These are phyloP conservation scores for Simplicillium sp. DNA, from an alignment of 2,329 filamentous ascomycete species.

Conservation along the genomic window DNA sequence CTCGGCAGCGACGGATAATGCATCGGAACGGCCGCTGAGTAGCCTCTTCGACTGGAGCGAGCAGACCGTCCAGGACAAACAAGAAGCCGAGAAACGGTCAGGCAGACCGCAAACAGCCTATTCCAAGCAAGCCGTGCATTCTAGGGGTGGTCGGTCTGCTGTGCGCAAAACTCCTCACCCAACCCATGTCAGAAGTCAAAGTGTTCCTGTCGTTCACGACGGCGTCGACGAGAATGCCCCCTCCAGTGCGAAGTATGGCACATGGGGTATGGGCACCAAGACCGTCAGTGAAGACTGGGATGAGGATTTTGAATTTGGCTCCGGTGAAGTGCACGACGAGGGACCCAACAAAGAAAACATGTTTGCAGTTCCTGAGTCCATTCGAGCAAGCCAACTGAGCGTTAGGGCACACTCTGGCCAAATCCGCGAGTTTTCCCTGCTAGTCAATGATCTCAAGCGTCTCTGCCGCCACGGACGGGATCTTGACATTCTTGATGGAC, in stretches of 20 bases:
- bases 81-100: constrained; percentile 46
- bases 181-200: constrained; percentile 70
- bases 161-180: constrained; percentile 60
- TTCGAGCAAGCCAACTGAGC: constrained; percentile 72
- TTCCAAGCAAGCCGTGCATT: constrained; percentile 63
- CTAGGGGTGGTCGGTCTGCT: constrained; percentile 58
- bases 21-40: constrained; percentile 46
- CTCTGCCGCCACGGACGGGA: constrained; percentile 61
- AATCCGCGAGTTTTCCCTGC: constrained; percentile 67
- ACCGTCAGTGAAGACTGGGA: constrained; percentile 82
- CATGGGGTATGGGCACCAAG: constrained; percentile 73
- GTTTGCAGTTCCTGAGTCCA: constrained; percentile 56
- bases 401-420: constrained; percentile 79
- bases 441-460: constrained; percentile 77
- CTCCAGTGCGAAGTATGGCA: constrained; percentile 63
- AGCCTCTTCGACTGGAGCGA: constrained; percentile 76
- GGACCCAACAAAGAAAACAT: constrained; percentile 18
- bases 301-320: constrained; percentile 73
- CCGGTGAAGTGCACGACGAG: constrained; percentile 26
- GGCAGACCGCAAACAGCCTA: constrained; percentile 66
- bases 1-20: constrained; percentile 9
- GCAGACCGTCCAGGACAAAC: constrained; percentile 50
- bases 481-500: constrained; percentile 54
- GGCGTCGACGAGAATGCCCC: constrained; percentile 42
- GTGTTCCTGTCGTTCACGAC: constrained; percentile 65